Evolutionary conservation across 2,329 filamentous ascomycete genomes (phyloP), one percentile per base, ranked within the genome.

Genomic region (Truncatella angustata): DNA sequence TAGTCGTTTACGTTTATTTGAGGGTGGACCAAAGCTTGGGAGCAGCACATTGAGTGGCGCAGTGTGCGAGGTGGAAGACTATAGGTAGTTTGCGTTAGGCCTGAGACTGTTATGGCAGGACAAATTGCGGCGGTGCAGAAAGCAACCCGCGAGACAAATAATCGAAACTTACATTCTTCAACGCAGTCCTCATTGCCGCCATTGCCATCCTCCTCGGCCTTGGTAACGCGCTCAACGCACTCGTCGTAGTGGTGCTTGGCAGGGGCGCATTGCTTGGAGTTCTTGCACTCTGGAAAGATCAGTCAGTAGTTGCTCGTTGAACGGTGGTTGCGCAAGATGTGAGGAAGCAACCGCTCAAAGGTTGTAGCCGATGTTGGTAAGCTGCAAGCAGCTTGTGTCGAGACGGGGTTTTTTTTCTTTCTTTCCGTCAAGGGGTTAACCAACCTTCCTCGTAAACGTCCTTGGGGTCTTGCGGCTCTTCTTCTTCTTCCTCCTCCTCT

Each of bases 51-150:
- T 87, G 79, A 66, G 84, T 90, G 59, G 93, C 91, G 80, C 94
- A 99, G 82, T 97, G 94, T 66, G 90, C 87, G 66, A 99, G 90
- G 77, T 99, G 93, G 88, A 99, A 99, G 82, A 97, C 93, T 97
- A 64, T n/a, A 48, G 49, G 40, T 30, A n/a, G n/a, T n/a, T n/a
- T n/a, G n/a, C n/a, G n/a, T n/a, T n/a, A n/a, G n/a, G n/a, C n/a
- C n/a, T n/a, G n/a, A n/a, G n/a, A n/a, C n/a, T n/a, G n/a, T n/a
- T n/a, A n/a, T n/a, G n/a, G n/a, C n/a, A n/a, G n/a, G n/a, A n/a
- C n/a, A n/a, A n/a, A n/a, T n/a, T n/a, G n/a, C n/a, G n/a, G n/a
- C n/a, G n/a, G n/a, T n/a, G n/a, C n/a, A n/a, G n/a, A n/a, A n/a
- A n/a, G n/a, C 40, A 16, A 16, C 40, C 16, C 55, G 43, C 42